phyloP scores from a whole-genome alignment of 495 filamentous ascomycete species.

The Xylaria bambusicola region DNA sequence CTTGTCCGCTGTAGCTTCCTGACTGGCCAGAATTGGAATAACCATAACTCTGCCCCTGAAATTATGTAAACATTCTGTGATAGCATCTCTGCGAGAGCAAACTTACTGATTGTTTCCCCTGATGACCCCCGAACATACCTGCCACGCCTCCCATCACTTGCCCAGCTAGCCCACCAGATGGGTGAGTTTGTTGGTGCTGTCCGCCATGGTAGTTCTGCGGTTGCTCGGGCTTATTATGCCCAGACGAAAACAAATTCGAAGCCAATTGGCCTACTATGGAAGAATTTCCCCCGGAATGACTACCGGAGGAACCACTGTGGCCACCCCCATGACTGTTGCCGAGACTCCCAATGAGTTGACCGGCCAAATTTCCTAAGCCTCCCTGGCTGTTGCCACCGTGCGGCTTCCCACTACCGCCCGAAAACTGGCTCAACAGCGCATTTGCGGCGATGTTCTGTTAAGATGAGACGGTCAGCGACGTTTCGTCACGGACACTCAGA shows the following conservation, averaged over 20 bases:
- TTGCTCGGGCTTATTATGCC: slow-evolving; percentile 40
- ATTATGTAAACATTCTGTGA: slow-evolving; percentile 13
- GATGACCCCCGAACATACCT: slow-evolving; percentile 44
- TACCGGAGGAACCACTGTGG: slow-evolving; percentile 31
- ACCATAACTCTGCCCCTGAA: slow-evolving; percentile 46
- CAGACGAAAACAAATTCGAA: slow-evolving; percentile 46
- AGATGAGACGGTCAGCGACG: slow-evolving; percentile 13
- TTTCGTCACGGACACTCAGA: slow-evolving; percentile 2
- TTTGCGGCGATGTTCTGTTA: slow-evolving; percentile 36
- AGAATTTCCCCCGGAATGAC: slow-evolving; percentile 35
- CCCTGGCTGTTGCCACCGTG: slow-evolving; percentile 33
- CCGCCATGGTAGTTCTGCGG: slow-evolving; percentile 41
- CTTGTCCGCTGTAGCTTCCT: slow-evolving; percentile 49
- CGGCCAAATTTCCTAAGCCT: slow-evolving; percentile 39
- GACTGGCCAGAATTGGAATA: slow-evolving; percentile 51
- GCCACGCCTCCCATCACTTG: slow-evolving; percentile 47
- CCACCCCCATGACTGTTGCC: slow-evolving; percentile 30
- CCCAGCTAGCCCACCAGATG: slow-evolving; percentile 42
- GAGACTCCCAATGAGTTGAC: slow-evolving; percentile 38
- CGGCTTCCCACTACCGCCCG: slow-evolving; percentile 29
- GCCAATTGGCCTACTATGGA: slow-evolving; percentile 49
- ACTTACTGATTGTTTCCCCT: slow-evolving; percentile 35
- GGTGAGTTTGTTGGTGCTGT: slow-evolving; percentile 28
- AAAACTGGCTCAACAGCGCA: slow-evolving; percentile 31
- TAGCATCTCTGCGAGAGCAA: background rate